A percentile compares a stretch with the other conserved stretches of the same genome.
Evolutionary conservation across 176 grass and related monocot species (phyloP).

Genomic region (Leersia perrieri): DNA sequence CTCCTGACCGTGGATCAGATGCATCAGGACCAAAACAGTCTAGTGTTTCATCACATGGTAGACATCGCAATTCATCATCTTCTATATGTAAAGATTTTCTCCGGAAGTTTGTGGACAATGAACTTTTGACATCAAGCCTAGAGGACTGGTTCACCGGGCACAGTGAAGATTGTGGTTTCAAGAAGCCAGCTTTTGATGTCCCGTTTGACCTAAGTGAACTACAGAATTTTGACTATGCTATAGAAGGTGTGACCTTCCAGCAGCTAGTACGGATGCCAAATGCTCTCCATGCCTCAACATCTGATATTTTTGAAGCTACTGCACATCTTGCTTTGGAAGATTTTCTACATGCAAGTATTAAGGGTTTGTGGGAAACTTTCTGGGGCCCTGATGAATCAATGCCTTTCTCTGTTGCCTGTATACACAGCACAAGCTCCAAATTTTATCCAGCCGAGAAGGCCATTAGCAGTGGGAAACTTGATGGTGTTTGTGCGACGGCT

Average conservation of each 20-base stretch:
- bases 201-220: slow-evolving; percentile 76
- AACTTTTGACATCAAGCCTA: slow-evolving; percentile 72
- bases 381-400: slow-evolving; percentile 77
- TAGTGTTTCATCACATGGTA: slow-evolving; percentile 44
- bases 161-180: slow-evolving; percentile 50
- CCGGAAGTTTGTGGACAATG: slow-evolving; percentile 82
- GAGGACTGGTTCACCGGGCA: slow-evolving; percentile 79
- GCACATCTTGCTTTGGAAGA: slow-evolving; percentile 93
- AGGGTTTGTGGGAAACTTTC: slow-evolving; percentile 89
- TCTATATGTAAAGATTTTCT: slow-evolving; percentile 89
- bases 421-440: slow-evolving; percentile 86
- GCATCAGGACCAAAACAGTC: slow-evolving; percentile 53
- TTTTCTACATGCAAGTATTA: slow-evolving; percentile 81
- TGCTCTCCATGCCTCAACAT: slow-evolving; percentile 73
- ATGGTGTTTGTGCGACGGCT: slow-evolving; percentile 82
- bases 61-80: slow-evolving; percentile 52
- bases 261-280: slow-evolving; percentile 91
- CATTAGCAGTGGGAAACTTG: slow-evolving; percentile 75
- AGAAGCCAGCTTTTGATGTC: slow-evolving; percentile 58
- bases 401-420: slow-evolving; percentile 88
- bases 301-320: slow-evolving; percentile 73
- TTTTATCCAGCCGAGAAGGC: slow-evolving; percentile 96
- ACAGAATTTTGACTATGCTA: slow-evolving; percentile 85
- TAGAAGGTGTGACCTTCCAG: slow-evolving; percentile 86
- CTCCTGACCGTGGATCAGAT: slow-evolving; percentile 58